phyloP scores from a whole-genome alignment of 495 filamentous ascomycete species.

The Terfezia boudieri region DNA sequence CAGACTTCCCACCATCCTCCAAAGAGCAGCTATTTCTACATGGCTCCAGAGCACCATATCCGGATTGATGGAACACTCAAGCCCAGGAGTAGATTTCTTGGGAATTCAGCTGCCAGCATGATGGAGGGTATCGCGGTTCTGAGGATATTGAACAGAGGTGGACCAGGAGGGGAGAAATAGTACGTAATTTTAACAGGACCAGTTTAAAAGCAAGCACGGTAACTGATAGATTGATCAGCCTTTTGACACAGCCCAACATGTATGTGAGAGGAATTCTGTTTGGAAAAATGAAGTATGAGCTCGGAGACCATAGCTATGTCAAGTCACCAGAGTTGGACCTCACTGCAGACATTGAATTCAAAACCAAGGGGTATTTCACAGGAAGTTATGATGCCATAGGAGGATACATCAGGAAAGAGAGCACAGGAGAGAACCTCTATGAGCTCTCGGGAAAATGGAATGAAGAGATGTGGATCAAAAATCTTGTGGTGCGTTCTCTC shows the following conservation, averaged over 20 bases:
- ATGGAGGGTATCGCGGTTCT: conserved; percentile 93
- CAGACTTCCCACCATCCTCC: conserved; percentile 96
- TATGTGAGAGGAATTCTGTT: conserved; percentile 94
- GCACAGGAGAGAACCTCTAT: conserved; percentile 63
- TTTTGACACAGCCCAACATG: conserved; percentile 96
- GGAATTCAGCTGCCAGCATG: conserved; percentile 91
- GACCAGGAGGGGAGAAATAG: conserved; percentile 57
- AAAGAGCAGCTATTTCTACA: conserved; percentile 98
- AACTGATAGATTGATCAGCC: conserved; percentile 25
- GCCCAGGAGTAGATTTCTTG: conserved; percentile 86
- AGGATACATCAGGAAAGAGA: conserved; percentile 73
- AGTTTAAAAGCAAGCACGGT: background rate
- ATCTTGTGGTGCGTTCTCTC: conserved; percentile 40
- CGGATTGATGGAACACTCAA: conserved; percentile 91
- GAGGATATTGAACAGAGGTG: conserved; percentile 54
- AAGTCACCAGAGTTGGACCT: conserved; percentile 70
- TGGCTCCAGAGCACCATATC: conserved; percentile 86
- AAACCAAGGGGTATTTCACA: conserved; percentile 92
- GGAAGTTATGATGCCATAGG: conserved; percentile 93
- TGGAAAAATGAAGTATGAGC: conserved; percentile 98
- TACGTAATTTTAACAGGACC: conserved; percentile 25
- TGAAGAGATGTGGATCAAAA: conserved; percentile 75
- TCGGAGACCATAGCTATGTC: conserved; percentile 92
- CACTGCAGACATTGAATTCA: conserved; percentile 91
- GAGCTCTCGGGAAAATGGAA: conserved; percentile 88